phyloP scores from a whole-genome alignment of 129 eudicot species.

The Chrysanthemum seticuspe region DNA sequence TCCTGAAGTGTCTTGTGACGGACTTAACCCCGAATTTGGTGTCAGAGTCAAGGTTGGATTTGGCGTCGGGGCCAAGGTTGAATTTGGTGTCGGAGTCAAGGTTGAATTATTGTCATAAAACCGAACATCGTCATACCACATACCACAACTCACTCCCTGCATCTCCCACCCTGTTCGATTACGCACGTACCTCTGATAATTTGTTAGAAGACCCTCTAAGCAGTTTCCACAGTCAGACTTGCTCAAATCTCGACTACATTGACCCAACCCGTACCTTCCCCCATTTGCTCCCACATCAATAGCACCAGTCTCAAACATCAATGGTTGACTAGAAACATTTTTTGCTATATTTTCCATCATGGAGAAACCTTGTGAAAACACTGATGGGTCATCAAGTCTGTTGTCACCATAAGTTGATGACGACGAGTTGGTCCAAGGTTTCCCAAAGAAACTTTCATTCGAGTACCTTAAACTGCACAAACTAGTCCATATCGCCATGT shows the following conservation, averaged over 20 bases:
- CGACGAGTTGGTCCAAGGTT: not conserved
- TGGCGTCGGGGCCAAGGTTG: no score
- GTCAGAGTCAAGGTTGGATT: no score
- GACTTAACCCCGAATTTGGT: no score
- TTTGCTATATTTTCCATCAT: constrained; percentile 18
- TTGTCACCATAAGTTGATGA: not conserved
- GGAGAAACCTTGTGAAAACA: constrained; percentile 14
- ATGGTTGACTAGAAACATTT: constrained; percentile 5
- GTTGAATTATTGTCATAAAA: no score
- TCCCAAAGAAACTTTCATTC: not conserved
- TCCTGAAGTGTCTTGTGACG: no score
- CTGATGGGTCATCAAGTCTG: not conserved
- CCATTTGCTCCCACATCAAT: constrained; percentile 15
- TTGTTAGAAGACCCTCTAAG: constrained; percentile 10
- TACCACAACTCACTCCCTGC: constrained; percentile 17
- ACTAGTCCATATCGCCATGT: not conserved
- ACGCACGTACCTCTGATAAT: not conserved
- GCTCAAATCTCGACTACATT: constrained; percentile 24
- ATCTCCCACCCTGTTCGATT: constrained; percentile 21
- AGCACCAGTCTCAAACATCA: constrained; percentile 7
- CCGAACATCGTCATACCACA: constrained; percentile 13
- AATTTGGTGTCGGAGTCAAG: no score
- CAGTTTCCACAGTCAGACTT: constrained; percentile 12
- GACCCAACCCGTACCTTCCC: constrained; percentile 26
- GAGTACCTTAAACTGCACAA: constrained; percentile 11